These are phyloP conservation scores for Phoma sp. DNA, from an alignment of 2,329 filamentous ascomycete species.

Conservation along the genomic window DNA sequence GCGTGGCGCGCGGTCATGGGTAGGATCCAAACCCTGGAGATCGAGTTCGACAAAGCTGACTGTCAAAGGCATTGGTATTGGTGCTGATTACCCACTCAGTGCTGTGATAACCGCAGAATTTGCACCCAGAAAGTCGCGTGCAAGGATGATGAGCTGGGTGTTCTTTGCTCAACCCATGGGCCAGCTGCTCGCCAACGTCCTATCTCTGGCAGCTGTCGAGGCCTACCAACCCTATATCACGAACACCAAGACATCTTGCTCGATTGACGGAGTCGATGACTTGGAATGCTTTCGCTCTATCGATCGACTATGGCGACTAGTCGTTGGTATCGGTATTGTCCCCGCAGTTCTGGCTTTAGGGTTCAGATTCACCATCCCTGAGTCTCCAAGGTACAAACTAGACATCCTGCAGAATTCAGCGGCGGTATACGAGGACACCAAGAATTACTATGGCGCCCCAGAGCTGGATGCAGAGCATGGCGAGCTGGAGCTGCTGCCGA, in stretches of 20 bases:
- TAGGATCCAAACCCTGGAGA: slow-evolving; percentile 3
- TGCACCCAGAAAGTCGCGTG: slow-evolving; percentile 45
- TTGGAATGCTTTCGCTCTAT: slow-evolving; percentile 39
- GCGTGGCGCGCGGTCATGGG: slow-evolving; percentile 51
- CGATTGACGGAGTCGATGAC: slow-evolving; percentile 27
- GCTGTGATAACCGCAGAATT: slow-evolving; percentile 50
- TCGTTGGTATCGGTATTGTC: slow-evolving; percentile 48
- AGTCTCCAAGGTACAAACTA: slow-evolving; percentile 48
- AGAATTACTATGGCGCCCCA: slow-evolving; percentile 39
- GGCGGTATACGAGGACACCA: slow-evolving; percentile 41
- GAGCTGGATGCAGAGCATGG: slow-evolving; percentile 32
- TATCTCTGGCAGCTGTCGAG: slow-evolving; percentile 38
- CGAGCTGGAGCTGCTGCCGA: slow-evolving; percentile 37
- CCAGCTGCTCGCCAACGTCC: slow-evolving; percentile 42
- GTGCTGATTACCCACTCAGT: slow-evolving; percentile 47
- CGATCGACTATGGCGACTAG: slow-evolving; percentile 49
- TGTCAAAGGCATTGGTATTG: slow-evolving; percentile 41
- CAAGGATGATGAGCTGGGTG: slow-evolving; percentile 50
- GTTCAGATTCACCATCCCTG: slow-evolving; percentile 51
- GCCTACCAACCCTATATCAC: slow-evolving; percentile 35
- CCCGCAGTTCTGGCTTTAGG: slow-evolving; percentile 39
- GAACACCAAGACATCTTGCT: slow-evolving; percentile 17
- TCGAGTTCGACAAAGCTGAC: not conserved
- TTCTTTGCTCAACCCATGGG: slow-evolving; percentile 53
- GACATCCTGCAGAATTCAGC: slow-evolving; percentile 47